A percentile compares a stretch with the other conserved stretches of the same genome.
Conservation (phyloP, 2,329 filamentous ascomycete species). For the Botrytis byssoidea region DNA sequence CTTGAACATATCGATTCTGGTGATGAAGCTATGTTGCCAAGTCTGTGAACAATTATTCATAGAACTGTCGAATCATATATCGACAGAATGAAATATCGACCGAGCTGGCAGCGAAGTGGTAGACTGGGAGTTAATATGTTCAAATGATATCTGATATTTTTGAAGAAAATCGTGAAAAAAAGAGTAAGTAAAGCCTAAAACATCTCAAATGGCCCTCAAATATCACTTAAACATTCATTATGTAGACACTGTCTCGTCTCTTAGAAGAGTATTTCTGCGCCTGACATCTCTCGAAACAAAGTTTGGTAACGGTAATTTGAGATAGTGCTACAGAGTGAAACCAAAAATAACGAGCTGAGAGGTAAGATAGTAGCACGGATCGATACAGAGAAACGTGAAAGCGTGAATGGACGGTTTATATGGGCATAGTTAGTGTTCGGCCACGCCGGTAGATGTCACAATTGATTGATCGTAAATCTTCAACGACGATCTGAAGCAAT, state of each 20-base stretch:
- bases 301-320: neutral
- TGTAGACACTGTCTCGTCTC: neutral
- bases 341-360: neutral
- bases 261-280: too few relatives aligned
- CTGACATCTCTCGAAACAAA: neutral
- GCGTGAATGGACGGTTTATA: neutral
- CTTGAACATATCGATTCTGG: neutral
- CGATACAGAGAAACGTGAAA: too few relatives aligned
- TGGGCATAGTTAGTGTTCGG: neutral
- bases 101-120: neutral
- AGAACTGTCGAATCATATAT: neutral
- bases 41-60: neutral
- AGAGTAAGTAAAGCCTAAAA: neutral
- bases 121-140: neutral
- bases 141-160: neutral
- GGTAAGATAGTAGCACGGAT: neutral
- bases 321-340: neutral
- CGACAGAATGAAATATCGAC: neutral
- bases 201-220: neutral
- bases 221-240: neutral
- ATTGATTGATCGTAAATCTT: neutral
- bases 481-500: neutral
- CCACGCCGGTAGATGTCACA: neutral
- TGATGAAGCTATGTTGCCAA: neutral
- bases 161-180: neutral